A percentile compares a stretch with the other conserved stretches of the same genome.
These are phyloP conservation scores for Fusarium napiforme DNA, from an alignment of 2,329 filamentous ascomycete genomes.

Conservation along the genomic window DNA sequence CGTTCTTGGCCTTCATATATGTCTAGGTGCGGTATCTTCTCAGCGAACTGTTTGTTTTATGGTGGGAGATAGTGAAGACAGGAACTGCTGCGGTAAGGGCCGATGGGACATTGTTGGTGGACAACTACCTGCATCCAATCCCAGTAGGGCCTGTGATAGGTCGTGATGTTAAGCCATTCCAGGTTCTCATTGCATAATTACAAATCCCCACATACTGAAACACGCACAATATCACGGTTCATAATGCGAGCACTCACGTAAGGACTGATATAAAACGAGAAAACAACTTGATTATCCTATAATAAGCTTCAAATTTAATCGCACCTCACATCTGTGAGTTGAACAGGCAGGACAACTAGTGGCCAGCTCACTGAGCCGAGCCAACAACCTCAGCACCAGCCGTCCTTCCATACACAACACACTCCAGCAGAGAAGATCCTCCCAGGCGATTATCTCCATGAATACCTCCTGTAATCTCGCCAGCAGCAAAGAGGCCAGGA, in stretches of 20 bases:
- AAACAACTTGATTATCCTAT: neutral
- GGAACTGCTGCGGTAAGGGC: neutral
- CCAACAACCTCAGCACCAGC: conserved; percentile 55
- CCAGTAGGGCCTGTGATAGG: neutral
- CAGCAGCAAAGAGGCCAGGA: conserved; percentile 69
- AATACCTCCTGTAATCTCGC: conserved; percentile 72
- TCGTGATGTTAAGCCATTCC: neutral
- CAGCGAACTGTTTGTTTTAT: too few species aligned
- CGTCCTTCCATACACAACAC: conserved; percentile 70
- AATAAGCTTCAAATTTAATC: conserved; percentile 4
- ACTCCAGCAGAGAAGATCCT: conserved; percentile 70
- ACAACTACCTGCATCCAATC: neutral
- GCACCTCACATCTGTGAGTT: conserved; percentile 40
- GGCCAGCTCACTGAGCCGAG: neutral
- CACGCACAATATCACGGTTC: neutral
- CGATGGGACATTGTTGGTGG: neutral
- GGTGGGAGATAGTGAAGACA: too few species aligned
- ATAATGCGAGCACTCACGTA: neutral
- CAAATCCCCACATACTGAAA: neutral
- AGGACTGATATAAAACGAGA: neutral
- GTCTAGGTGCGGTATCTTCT: neutral
- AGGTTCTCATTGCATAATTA: neutral
- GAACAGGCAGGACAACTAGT: neutral
- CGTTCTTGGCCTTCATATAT: conserved; percentile 17
- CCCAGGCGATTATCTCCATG: conserved; percentile 72